These are phyloP conservation scores for Cordyceps cateniannulata DNA, from an alignment of 2,329 filamentous ascomycete species.

Conservation along the genomic window DNA sequence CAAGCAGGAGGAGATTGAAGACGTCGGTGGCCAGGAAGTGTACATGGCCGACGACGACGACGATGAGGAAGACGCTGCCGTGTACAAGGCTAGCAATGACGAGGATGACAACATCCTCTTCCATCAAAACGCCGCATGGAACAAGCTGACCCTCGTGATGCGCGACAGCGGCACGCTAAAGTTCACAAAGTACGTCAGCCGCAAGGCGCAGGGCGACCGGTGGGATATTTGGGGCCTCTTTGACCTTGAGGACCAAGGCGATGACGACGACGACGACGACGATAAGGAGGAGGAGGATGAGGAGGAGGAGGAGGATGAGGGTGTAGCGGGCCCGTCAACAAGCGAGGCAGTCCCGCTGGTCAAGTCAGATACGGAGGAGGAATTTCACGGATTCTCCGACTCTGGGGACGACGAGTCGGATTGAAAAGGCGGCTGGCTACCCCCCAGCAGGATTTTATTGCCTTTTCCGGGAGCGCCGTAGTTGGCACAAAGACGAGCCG, in stretches of 20 bases:
- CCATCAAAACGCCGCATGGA: constrained; percentile 67
- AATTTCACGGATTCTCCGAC: constrained; percentile 53
- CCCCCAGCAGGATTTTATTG: neutral
- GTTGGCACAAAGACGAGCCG: neutral
- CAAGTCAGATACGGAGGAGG: constrained; percentile 45
- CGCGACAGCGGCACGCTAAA: constrained; percentile 79
- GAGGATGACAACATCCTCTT: constrained; percentile 66
- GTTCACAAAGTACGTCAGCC: constrained; percentile 95
- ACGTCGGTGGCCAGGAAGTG: constrained; percentile 74
- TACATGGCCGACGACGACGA: constrained; percentile 91
- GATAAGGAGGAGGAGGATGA: neutral
- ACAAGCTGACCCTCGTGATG: constrained; percentile 83
- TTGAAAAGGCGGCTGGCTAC: constrained; percentile 13
- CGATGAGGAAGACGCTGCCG: constrained; percentile 76
- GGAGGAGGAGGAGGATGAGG: neutral
- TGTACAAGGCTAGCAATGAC: constrained; percentile 75
- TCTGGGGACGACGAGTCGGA: constrained; percentile 32
- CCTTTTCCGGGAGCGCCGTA: neutral
- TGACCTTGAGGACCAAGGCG: constrained; percentile 57
- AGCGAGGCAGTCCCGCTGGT: constrained; percentile 26
- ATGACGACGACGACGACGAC: constrained; percentile 32
- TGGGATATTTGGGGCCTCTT: constrained; percentile 85
- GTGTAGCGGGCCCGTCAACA: neutral
- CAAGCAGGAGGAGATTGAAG: constrained; percentile 33
- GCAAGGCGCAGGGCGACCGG: constrained; percentile 74